These are phyloP conservation scores for Starmerella cellae DNA, from an alignment of 805 yeast species.

Conservation along the genomic window DNA sequence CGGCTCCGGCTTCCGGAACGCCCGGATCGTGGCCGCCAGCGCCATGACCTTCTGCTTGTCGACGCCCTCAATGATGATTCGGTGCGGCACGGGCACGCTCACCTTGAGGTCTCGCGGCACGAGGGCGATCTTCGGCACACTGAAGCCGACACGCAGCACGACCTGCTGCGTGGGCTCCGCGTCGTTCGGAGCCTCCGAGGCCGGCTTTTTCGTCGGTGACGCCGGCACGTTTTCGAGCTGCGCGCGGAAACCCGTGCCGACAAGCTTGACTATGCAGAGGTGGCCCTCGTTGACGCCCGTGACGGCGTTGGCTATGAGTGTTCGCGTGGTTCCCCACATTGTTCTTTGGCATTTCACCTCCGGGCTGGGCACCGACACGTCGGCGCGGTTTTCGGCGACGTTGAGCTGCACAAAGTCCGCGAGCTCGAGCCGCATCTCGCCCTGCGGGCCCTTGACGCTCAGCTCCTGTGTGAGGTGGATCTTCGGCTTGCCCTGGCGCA, in stretches of 20 bases:
- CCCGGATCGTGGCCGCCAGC: slow-evolving; percentile 79
- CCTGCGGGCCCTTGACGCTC: slow-evolving; percentile 65
- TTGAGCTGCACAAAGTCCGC: slow-evolving; percentile 51
- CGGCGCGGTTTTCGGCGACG: slow-evolving; percentile 31
- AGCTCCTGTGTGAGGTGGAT: slow-evolving; percentile 46
- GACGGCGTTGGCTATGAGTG: slow-evolving; percentile 61
- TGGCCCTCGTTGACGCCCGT: slow-evolving; percentile 92
- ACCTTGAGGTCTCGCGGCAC: slow-evolving; percentile 71
- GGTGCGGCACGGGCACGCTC: slow-evolving; percentile 68
- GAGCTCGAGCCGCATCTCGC: slow-evolving; percentile 45
- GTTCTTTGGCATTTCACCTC: slow-evolving; percentile 55
- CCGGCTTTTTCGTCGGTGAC: neutral
- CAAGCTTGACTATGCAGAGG: slow-evolving; percentile 68
- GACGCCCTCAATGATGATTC: slow-evolving; percentile 72
- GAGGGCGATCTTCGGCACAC: slow-evolving; percentile 59
- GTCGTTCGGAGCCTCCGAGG: neutral
- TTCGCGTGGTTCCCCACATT: slow-evolving; percentile 91
- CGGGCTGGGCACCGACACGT: slow-evolving; percentile 46
- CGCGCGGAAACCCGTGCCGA: slow-evolving; percentile 96
- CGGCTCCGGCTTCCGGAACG: slow-evolving; percentile 90
- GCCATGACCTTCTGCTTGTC: slow-evolving; percentile 77
- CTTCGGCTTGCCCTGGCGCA: slow-evolving; percentile 52
- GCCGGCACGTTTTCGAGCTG: slow-evolving; percentile 28
- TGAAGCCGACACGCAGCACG: slow-evolving; percentile 75
- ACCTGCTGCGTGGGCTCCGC: slow-evolving; percentile 49